phyloP scores from a whole-genome alignment of 129 eudicot species.

The Gnaphalium uliginosum region DNA sequence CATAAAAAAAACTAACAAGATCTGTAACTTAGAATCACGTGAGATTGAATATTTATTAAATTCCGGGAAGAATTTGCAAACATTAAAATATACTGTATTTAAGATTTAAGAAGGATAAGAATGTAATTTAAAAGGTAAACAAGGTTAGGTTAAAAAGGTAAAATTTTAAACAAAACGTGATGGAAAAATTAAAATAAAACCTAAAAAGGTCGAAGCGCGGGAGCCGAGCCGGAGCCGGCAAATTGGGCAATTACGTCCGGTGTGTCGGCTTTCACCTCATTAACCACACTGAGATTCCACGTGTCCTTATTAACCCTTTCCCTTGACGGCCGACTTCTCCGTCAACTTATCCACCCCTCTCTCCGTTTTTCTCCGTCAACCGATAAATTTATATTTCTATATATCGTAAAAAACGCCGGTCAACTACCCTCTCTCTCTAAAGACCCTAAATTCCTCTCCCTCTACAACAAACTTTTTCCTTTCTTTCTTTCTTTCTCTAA shows the following conservation, averaged over 20 bases:
- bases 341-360: constrained; percentile 43
- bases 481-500: constrained; percentile 29
- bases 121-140: background rate
- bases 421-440: constrained; percentile 33
- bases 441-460: constrained; percentile 33
- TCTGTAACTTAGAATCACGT: no score
- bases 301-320: constrained; percentile 39
- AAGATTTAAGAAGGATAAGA: background rate
- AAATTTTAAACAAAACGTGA: background rate
- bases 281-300: constrained; percentile 32
- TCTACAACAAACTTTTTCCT: constrained; percentile 24
- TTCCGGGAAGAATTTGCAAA: no score
- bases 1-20: no score
- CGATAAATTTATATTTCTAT: constrained; percentile 28
- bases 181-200: background rate
- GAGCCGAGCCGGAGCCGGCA: constrained; percentile 17
- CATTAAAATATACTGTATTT: no score
- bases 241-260: constrained; percentile 28
- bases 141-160: background rate
- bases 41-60: no score
- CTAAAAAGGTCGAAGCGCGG: background rate
- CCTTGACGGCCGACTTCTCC: constrained; percentile 55
- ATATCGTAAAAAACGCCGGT: constrained; percentile 34
- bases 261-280: constrained; percentile 38
- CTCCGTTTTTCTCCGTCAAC: constrained; percentile 63